Percentiles rank a stretch among this genome's conserved stretches.
These are phyloP conservation scores for Lathyrus aphaca DNA, from an alignment of 306 rosid genomes.

Conservation along the genomic window DNA sequence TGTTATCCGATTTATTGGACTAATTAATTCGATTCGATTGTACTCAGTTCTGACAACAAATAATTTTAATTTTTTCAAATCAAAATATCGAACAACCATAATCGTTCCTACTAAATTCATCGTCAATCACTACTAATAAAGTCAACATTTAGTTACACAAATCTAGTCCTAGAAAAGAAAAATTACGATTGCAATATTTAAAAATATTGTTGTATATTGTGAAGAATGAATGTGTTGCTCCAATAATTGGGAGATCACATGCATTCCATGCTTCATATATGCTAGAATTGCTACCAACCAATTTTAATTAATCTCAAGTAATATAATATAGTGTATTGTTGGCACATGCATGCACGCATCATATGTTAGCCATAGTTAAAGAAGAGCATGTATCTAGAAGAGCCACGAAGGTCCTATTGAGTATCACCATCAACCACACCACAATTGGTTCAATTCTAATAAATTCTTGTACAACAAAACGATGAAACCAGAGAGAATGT, in stretches of 20 bases:
- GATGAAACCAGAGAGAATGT: conserved; percentile 31
- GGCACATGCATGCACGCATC: background rate
- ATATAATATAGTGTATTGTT: background rate
- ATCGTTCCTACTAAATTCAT: too few relatives aligned
- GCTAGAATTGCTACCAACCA: conserved; percentile 47
- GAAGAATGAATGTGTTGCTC: conserved; percentile 35
- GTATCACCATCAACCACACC: conserved; percentile 19
- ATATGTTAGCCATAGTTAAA: background rate
- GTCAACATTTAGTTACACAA: conserved; percentile 34
- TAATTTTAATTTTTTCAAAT: too few relatives aligned
- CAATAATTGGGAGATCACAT: conserved; percentile 59
- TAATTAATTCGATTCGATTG: too few relatives aligned
- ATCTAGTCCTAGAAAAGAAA: background rate
- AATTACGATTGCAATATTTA: conserved; percentile 15
- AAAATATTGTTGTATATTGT: background rate
- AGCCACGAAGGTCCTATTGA: conserved; percentile 4
- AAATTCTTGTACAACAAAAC: conserved; percentile 5
- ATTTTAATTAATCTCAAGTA: conserved; percentile 40
- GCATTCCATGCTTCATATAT: conserved; percentile 44
- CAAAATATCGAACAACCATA: too few relatives aligned
- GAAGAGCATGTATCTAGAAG: conserved; percentile 9
- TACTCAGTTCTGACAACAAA: too few relatives aligned
- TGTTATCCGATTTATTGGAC: too few relatives aligned
- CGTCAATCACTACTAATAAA: too few relatives aligned
- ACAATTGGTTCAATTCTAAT: background rate